These are phyloP conservation scores for Exophiala xenobiotica DNA, from an alignment of 2,329 filamentous ascomycete species.

Conservation along the genomic window DNA sequence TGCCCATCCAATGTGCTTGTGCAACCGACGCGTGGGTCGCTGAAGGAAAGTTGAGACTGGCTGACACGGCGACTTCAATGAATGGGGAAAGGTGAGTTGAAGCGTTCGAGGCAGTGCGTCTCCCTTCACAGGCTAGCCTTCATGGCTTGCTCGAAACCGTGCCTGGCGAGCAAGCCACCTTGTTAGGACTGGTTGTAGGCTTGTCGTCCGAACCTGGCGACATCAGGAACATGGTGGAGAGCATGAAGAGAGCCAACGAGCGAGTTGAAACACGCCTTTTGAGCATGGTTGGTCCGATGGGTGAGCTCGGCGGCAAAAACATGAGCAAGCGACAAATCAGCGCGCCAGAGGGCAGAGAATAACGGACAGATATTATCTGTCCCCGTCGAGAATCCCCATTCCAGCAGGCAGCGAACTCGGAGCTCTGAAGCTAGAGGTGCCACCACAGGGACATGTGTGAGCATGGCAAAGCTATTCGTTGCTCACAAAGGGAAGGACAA, in stretches of 20 bases:
- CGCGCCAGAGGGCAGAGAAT: neutral
- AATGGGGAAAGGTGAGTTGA: slow-evolving; percentile 5
- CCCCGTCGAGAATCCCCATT: neutral
- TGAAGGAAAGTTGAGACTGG: slow-evolving; percentile 3
- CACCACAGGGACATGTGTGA: neutral
- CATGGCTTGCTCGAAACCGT: neutral
- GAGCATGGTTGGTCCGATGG: slow-evolving; percentile 14
- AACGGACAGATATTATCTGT: neutral
- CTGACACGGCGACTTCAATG: slow-evolving; percentile 3
- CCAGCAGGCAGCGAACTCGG: neutral
- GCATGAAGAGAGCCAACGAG: slow-evolving; percentile 12
- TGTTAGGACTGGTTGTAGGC: neutral
- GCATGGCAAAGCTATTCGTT: neutral
- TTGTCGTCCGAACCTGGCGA: slow-evolving; percentile 15
- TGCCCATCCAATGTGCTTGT: slow-evolving; percentile 1
- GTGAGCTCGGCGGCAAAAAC: slow-evolving; percentile 20
- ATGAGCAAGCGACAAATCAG: slow-evolving; percentile 10
- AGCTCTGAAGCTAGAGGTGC: neutral
- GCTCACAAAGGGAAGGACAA: neutral
- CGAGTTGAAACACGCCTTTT: slow-evolving; percentile 1
- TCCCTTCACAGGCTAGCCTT: neutral
- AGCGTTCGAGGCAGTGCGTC: neutral
- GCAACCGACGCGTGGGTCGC: slow-evolving; percentile 6
- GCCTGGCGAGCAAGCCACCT: slow-evolving; percentile 5
- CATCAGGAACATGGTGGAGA: slow-evolving; percentile 6